These are phyloP conservation scores for Arthroderma sp. DNA, from an alignment of 2,329 filamentous ascomycete species.

Conservation along the genomic window DNA sequence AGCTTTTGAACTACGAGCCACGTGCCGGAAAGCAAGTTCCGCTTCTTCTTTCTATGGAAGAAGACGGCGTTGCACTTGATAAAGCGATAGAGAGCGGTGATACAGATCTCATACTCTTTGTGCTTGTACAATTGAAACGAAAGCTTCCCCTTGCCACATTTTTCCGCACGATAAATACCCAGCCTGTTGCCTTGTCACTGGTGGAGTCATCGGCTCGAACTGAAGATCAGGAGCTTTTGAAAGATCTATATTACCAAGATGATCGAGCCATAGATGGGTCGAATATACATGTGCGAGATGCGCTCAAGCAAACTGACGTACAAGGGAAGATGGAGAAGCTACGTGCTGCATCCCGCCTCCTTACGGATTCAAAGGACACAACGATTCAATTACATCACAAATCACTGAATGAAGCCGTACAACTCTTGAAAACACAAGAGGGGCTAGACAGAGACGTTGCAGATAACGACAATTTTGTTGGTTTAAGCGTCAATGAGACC, in stretches of 20 bases:
- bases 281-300: conserved; percentile 74
- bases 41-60: conserved; percentile 83
- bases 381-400: conserved; percentile 52
- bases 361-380: conserved; percentile 71
- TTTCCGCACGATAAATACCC: conserved; percentile 77
- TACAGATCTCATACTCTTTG: conserved; percentile 81
- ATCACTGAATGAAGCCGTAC: conserved; percentile 64
- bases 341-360: conserved; percentile 67
- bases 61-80: conserved; percentile 86
- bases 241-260: conserved; percentile 95
- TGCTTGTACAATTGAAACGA: conserved; percentile 75
- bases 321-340: conserved; percentile 71
- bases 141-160: conserved; percentile 83
- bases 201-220: conserved; percentile 73
- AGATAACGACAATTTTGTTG: conserved; percentile 53
- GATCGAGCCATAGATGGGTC: conserved; percentile 81
- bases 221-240: conserved; percentile 70
- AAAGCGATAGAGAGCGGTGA: conserved; percentile 95
- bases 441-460: conserved; percentile 72
- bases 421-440: conserved; percentile 75
- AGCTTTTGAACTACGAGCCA: conserved; percentile 84
- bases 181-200: conserved; percentile 74
- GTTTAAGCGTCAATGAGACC: conserved; percentile 80
- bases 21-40: conserved; percentile 93
- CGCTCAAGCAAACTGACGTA: conserved; percentile 57